Evolutionary conservation across 805 yeast species (phyloP), one percentile per base, ranked within the genome.

Genomic region (Myxozyma geophila): DNA sequence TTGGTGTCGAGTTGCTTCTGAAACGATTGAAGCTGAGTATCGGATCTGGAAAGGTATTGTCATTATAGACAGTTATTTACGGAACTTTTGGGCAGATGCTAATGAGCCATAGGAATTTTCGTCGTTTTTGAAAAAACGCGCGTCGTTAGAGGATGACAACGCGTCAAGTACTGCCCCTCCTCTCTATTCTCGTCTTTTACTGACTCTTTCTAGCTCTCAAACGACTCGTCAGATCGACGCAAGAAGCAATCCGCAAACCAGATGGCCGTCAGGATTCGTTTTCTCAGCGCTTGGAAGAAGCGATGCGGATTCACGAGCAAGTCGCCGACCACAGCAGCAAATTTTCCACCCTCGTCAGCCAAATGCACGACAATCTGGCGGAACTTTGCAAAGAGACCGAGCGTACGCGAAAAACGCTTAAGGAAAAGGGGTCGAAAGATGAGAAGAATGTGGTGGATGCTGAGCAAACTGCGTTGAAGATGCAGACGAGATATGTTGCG

Each of bases 361-460:
- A 85, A 44, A 95, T 95, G 91, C 85, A 87, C 71, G 96, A 90
- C 70, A 98, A 95, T 75, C 78, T 95, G 63, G 76, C 79, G 13
- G 87, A 96, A 0, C 80, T 95, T 66, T 81, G 89, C 17, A 80
- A 84, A 19, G 85, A 91, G 2, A 85, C 92, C 67, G 81, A 89
- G 10, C 84, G 88, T 64, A 79, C 86, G 66, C 82, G 99, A 69
- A 95, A 92, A 74, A 70, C 81, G 40, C 78, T 86, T 59, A 95
- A 95, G 74, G 98, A 95, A 54, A 89, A 89, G 62, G 90, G 92
- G 49, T 82, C 85, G 71, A 81, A 89, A 54, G 84, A 87, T 70
- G 99, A 95, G 73, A 91, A 89, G 72, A 96, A 88, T 63, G 92
- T 92, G 41, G 72, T 81, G 12, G 98, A 95, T 62, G 86, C 97